Conservation (phyloP, 2,329 filamentous ascomycete species). For the Botryotinia calthae region DNA sequence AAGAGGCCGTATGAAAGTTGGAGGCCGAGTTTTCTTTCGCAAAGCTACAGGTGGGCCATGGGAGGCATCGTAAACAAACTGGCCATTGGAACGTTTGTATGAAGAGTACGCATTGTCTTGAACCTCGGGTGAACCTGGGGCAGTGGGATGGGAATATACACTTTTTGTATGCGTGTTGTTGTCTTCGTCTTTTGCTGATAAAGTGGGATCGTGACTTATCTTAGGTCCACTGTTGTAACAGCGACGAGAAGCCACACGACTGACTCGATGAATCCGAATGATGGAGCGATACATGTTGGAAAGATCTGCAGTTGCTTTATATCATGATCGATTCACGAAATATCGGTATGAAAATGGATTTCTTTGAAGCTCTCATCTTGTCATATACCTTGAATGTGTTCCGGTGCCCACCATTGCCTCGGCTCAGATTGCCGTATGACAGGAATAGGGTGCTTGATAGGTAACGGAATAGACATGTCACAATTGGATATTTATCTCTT, state of each 20-base stretch:
- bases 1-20: background rate
- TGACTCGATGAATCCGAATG: background rate
- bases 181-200: background rate
- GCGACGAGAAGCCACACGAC: slow-evolving; percentile 7
- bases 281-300: slow-evolving; percentile 6
- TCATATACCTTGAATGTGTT: background rate
- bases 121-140: background rate
- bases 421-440: background rate
- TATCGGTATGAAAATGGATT: background rate
- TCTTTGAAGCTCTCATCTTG: background rate
- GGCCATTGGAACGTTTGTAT: background rate
- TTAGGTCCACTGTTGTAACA: background rate
- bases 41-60: background rate
- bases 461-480: background rate
- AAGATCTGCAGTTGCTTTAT: background rate
- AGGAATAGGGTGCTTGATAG: background rate
- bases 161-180: background rate
- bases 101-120: background rate
- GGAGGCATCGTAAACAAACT: background rate
- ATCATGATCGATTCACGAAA: background rate
- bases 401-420: slow-evolving; percentile 1
- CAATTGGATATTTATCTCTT: background rate
- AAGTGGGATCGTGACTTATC: background rate
- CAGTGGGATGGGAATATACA: background rate
- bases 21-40: background rate